phyloP scores from a whole-genome alignment of 345 rosid species.

The Eucalyptus fibrosa region DNA sequence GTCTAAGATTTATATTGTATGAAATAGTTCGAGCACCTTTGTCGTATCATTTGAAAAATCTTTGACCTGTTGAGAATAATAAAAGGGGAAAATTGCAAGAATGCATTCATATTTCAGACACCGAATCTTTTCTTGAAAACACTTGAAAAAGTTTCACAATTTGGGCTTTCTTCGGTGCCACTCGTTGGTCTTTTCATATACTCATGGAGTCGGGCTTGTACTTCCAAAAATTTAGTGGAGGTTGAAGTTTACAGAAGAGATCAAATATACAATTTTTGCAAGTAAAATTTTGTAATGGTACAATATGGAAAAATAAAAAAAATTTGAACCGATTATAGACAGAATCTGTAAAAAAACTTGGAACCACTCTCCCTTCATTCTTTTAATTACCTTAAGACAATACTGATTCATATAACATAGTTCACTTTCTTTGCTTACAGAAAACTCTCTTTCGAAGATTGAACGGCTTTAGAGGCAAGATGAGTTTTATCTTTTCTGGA shows the following conservation, averaged over 20 bases:
- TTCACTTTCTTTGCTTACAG: no score
- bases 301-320: not conserved
- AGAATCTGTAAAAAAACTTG: not conserved
- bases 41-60: not conserved
- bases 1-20: not conserved
- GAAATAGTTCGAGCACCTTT: not conserved
- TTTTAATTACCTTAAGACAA: not conserved
- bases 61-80: not conserved
- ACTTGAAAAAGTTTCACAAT: not conserved
- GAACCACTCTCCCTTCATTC: not conserved
- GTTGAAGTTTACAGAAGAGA: not conserved
- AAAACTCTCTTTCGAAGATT: no score
- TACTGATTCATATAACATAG: not conserved
- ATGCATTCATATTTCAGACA: not conserved
- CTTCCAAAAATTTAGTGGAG: not conserved
- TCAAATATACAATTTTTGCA: not conserved
- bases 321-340: rapidly evolving
- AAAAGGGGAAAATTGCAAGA: not conserved
- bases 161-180: not conserved
- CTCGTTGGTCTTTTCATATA: not conserved
- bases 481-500: not conserved
- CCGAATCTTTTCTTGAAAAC: not conserved
- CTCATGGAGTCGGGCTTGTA: not conserved
- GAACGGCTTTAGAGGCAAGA: not conserved
- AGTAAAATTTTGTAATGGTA: not conserved